Conservation (phyloP, 1,284 basidiomycete species). For the Amylostereum areolatum region DNA sequence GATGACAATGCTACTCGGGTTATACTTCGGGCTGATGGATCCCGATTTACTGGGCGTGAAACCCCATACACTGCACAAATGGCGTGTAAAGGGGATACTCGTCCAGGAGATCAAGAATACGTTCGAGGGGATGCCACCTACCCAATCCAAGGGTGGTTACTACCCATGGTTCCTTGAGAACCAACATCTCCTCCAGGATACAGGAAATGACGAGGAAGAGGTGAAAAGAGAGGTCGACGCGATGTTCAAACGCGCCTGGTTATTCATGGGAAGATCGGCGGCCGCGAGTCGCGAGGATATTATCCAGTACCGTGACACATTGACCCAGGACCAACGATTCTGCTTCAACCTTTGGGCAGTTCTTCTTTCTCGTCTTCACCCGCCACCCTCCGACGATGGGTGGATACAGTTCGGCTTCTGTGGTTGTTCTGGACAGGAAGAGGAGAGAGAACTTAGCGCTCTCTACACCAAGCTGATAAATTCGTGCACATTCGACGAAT, state of each 20-base stretch:
- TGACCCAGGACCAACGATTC: conserved; percentile 8
- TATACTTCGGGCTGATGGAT: conserved; percentile 26
- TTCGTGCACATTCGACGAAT: conserved; percentile 26
- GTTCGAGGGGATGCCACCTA: conserved; percentile 20
- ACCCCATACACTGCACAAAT: conserved; percentile 24
- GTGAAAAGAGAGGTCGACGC: background rate
- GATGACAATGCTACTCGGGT: conserved; percentile 20
- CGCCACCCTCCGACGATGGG: conserved; percentile 9
- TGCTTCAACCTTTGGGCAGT: conserved; percentile 13
- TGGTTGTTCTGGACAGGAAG: conserved; percentile 12
- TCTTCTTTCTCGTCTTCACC: conserved; percentile 10
- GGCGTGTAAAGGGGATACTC: conserved; percentile 25
- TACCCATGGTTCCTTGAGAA: conserved; percentile 31
- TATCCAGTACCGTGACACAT: background rate
- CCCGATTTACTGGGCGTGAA: conserved; percentile 11
- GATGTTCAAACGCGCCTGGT: conserved; percentile 1
- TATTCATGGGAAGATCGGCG: conserved; percentile 6
- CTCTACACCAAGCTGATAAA: conserved; percentile 21
- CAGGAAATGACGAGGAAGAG: background rate
- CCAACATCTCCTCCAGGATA: conserved; percentile 22
- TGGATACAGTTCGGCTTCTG: conserved; percentile 27
- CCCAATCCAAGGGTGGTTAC: conserved; percentile 17
- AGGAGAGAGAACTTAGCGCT: conserved; percentile 12
- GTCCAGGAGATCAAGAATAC: conserved; percentile 25
- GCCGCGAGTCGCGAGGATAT: conserved; percentile 6